Conservation (phyloP, 164 flowering plant genomes). For the Vitis riparia region DNA sequence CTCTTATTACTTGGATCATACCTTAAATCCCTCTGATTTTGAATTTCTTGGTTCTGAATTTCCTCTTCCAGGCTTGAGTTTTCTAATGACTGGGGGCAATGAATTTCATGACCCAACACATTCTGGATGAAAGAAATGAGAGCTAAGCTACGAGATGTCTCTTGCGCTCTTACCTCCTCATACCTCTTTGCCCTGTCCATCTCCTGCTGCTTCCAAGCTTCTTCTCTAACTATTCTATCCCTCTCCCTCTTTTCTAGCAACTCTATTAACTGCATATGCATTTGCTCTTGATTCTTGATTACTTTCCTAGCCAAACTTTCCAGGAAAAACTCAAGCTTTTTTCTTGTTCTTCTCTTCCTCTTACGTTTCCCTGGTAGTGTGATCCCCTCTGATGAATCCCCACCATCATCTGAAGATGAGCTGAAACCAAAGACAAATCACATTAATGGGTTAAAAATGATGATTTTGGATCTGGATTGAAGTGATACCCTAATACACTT, state of each 20-base stretch:
- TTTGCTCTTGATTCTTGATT: conserved; percentile 54
- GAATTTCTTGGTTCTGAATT: conserved; percentile 11
- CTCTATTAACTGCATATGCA: conserved; percentile 54
- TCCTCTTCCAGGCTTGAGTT: conserved; percentile 15
- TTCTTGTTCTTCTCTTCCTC: conserved; percentile 39
- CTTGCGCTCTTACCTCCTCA: conserved; percentile 43
- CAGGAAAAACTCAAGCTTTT: conserved; percentile 30
- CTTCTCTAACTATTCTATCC: conserved; percentile 55
- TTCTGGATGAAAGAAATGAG: conserved; percentile 44
- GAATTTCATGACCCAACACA: conserved; percentile 32
- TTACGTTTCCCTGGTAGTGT: conserved; percentile 19
- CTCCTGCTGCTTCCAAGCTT: conserved; percentile 59
- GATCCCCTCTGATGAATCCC: conserved; percentile 18
- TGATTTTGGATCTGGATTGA: conserved; percentile 1
- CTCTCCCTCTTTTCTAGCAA: conserved; percentile 46
- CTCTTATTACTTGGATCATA: conserved; percentile 29
- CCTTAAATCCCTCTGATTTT: conserved; percentile 11
- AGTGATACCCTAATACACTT: neutral
- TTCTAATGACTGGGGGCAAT: conserved; percentile 19
- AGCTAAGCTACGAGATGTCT: conserved; percentile 45
- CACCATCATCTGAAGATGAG: conserved; percentile 31
- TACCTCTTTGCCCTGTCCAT: conserved; percentile 43
- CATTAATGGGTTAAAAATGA: neutral
- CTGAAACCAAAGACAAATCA: conserved; percentile 21
- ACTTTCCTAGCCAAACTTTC: conserved; percentile 38